Percentiles rank a stretch among this genome's conserved stretches.
These are phyloP conservation scores for Syzygium aromaticum DNA, from an alignment of 345 rosid genomes.

Conservation along the genomic window DNA sequence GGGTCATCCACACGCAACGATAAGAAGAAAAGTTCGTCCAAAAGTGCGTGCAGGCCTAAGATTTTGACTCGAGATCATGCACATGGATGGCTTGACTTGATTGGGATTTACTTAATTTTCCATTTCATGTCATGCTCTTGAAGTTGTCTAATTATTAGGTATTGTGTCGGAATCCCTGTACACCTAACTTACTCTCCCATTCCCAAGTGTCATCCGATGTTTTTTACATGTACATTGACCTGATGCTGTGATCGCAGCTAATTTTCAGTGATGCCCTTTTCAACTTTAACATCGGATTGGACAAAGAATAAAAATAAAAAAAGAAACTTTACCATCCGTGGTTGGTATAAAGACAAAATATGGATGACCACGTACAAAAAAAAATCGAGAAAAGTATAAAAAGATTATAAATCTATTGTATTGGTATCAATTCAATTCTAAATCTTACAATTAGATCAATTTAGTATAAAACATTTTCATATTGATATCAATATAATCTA, in stretches of 20 bases:
- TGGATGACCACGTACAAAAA: neutral
- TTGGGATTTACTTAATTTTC: neutral
- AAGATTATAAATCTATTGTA: no score
- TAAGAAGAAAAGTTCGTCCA: fast-evolving
- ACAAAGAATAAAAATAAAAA: no score
- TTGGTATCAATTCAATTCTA: no score
- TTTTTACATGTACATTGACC: neutral
- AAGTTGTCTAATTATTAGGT: neutral
- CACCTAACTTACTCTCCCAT: neutral
- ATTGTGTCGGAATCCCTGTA: neutral
- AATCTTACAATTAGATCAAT: no score
- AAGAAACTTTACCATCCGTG: no score
- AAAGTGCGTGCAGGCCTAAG: fast-evolving
- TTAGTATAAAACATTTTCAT: no score
- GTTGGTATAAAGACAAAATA: no score
- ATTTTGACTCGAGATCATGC: neutral
- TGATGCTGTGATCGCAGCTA: neutral
- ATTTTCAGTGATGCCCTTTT: neutral
- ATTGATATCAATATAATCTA: no score
- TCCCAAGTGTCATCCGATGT: neutral
- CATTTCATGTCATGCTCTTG: neutral
- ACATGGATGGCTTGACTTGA: neutral
- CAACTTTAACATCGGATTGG: neutral
- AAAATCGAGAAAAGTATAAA: no score
- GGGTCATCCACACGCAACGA: fast-evolving